phyloP scores from a whole-genome alignment of 495 filamentous ascomycete genomes.

The Podospora pseudoanserina region DNA sequence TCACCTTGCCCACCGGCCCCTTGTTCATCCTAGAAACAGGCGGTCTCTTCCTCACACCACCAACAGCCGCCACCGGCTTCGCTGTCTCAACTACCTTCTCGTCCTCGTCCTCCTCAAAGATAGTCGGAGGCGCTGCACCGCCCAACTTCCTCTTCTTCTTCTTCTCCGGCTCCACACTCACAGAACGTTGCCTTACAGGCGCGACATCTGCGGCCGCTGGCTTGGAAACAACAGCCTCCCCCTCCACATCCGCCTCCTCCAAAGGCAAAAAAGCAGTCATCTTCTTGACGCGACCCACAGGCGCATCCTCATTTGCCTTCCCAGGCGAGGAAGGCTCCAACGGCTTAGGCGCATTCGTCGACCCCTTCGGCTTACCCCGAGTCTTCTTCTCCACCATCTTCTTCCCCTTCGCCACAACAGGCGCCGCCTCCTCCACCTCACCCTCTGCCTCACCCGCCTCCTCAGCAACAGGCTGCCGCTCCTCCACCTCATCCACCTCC shows the following conservation, averaged over 20 bases:
- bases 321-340: conserved; percentile 38
- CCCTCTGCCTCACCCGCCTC: conserved; percentile 12
- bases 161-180: conserved; percentile 46
- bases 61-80: conserved; percentile 10
- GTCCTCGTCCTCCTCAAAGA: conserved; percentile 70
- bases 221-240: neutral
- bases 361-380: conserved; percentile 37
- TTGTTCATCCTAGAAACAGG: conserved; percentile 30
- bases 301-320: conserved; percentile 43
- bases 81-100: conserved; percentile 35
- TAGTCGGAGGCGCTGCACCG: conserved; percentile 51
- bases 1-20: conserved; percentile 36
- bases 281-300: conserved; percentile 21
- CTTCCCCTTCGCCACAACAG: neutral
- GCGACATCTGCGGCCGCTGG: neutral
- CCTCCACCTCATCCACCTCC: conserved; percentile 10
- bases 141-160: conserved; percentile 70
- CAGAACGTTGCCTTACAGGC: neutral
- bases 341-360: neutral
- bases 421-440: conserved; percentile 19
- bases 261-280: conserved; percentile 15
- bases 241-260: neutral
- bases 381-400: conserved; percentile 30
- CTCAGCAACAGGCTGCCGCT: conserved; percentile 18
- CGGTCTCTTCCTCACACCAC: conserved; percentile 28